Evolutionary conservation across 208 protist species (phyloP).

Genomic region (Novymonas esmeraldas): DNA sequence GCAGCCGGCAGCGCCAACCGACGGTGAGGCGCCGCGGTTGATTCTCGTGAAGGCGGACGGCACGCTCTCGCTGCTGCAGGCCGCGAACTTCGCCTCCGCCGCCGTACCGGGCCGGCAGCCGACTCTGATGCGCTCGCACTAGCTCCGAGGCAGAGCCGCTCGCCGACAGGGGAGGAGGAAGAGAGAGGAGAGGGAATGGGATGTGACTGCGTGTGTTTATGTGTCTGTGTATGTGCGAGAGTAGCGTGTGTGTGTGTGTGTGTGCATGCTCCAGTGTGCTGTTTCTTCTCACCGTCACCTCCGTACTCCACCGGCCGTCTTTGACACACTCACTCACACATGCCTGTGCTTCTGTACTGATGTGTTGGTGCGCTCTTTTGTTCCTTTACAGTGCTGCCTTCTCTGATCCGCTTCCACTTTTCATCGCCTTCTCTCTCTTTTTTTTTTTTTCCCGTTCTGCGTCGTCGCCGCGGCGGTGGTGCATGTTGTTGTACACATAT

Average conservation of each 20-base stretch:
- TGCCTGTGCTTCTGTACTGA: too few relatives aligned
- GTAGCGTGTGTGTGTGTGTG: not conserved
- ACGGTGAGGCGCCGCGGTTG: conserved; percentile 17
- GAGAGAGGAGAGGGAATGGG: not conserved
- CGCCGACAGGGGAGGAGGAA: not conserved
- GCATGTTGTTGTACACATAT: too few relatives aligned
- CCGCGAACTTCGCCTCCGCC: not conserved
- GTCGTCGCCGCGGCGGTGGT: not conserved
- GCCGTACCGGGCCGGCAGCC: not conserved
- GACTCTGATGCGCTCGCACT: not conserved
- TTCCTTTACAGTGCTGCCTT: not conserved
- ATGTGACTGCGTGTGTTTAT: not conserved
- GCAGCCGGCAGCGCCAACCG: conserved; percentile 1
- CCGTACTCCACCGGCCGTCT: not conserved
- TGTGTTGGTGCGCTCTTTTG: not conserved
- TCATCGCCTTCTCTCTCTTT: not conserved
- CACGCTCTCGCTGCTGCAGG: conserved; percentile 19
- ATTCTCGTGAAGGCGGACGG: conserved; percentile 29
- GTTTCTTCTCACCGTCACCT: not conserved
- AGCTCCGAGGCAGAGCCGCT: not conserved
- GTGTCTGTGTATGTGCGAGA: not conserved
- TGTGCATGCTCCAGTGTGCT: not conserved
- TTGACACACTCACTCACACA: not conserved
- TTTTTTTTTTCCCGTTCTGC: conserved; percentile 9
- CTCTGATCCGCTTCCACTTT: not conserved